These are phyloP conservation scores for Tricholoma sp. DNA, from an alignment of 768 basidiomycete genomes.

Conservation along the genomic window DNA sequence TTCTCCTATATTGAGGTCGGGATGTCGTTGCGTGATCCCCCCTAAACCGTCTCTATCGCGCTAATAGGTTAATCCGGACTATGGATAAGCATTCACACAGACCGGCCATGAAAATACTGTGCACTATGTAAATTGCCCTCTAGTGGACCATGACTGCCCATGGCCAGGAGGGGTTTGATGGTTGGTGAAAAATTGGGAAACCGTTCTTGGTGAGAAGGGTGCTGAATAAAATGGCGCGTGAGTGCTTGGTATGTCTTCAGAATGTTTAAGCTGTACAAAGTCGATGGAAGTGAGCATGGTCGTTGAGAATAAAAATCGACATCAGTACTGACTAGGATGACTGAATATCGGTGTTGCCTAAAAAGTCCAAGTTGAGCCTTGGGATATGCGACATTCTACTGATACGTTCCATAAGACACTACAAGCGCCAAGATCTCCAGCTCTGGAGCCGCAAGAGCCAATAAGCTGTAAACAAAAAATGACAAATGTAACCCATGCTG, in stretches of 20 bases:
- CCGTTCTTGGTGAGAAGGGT: conserved; percentile 47
- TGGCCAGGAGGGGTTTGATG: conserved; percentile 55
- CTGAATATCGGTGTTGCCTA: conserved; percentile 69
- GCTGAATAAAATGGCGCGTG: conserved; percentile 46
- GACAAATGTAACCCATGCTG: background rate
- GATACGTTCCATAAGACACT: conserved; percentile 62
- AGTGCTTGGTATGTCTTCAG: conserved; percentile 72
- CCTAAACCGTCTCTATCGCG: conserved; percentile 61
- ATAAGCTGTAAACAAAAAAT: conserved; percentile 38
- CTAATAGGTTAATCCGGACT: background rate
- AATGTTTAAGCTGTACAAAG: conserved; percentile 53
- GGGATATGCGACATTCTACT: background rate
- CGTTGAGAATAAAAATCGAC: background rate
- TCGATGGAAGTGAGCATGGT: background rate
- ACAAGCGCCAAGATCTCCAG: conserved; percentile 74
- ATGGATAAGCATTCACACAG: conserved; percentile 11
- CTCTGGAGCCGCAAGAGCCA: conserved; percentile 81
- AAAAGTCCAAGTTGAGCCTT: background rate
- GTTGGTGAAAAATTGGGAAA: conserved; percentile 58
- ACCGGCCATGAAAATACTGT: conserved; percentile 83
- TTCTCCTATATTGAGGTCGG: conserved; percentile 46
- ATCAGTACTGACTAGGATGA: conserved; percentile 49
- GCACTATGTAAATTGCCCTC: conserved; percentile 70
- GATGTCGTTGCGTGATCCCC: conserved; percentile 55
- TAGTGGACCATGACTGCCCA: conserved; percentile 63